These are phyloP conservation scores for Eucalyptus fibrosa DNA, from an alignment of 345 rosid species.

Conservation along the genomic window DNA sequence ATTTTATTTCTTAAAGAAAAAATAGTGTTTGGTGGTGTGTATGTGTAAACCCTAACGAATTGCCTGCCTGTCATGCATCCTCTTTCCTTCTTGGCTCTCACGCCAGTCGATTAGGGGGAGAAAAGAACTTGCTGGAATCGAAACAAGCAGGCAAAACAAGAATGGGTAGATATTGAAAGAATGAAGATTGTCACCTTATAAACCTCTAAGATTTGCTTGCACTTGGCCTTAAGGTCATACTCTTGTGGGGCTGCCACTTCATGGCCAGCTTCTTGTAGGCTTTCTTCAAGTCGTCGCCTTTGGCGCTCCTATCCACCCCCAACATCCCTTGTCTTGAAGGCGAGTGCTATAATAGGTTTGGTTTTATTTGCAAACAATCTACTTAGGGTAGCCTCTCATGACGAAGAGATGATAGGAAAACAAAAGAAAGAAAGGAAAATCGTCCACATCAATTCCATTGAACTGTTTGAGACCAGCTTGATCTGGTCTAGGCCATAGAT, in stretches of 20 bases:
- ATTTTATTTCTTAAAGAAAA: too few species aligned
- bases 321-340: too few species aligned
- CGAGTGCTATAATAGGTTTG: too few species aligned
- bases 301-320: too few species aligned
- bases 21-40: neutral
- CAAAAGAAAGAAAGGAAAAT: too few species aligned
- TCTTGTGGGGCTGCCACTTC: neutral
- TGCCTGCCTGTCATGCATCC: fast-evolving
- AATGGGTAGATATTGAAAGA: neutral
- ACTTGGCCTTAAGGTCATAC: neutral
- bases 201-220: neutral
- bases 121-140: neutral
- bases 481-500: fast-evolving
- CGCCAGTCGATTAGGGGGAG: neutral
- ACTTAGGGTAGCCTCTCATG: too few species aligned
- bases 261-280: neutral
- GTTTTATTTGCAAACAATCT: too few species aligned
- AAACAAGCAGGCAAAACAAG: neutral
- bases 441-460: too few species aligned
- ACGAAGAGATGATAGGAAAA: too few species aligned
- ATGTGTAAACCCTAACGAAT: neutral
- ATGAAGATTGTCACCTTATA: neutral
- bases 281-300: too few species aligned
- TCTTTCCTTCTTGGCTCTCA: neutral
- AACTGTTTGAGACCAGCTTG: too few species aligned